Evolutionary conservation across 768 basidiomycete genomes (phyloP).

Genomic region (Mrakia gelida): DNA sequence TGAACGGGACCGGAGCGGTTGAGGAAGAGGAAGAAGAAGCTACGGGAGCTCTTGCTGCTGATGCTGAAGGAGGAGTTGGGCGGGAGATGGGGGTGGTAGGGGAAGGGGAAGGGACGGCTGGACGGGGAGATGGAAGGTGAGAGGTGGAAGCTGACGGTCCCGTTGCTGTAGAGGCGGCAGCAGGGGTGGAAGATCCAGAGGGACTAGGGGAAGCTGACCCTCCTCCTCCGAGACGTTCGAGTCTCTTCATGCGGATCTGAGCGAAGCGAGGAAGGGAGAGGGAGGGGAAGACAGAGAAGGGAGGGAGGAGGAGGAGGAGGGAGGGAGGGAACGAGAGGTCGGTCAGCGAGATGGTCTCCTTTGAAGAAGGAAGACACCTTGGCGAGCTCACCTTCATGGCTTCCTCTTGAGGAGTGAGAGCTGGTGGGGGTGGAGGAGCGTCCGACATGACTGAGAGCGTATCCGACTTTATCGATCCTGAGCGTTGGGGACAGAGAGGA

Average conservation of each 20-base stretch:
- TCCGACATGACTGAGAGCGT: neutral
- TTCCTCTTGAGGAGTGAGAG: slow-evolving; percentile 1
- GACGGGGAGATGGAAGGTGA: slow-evolving; percentile 24
- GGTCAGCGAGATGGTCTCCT: neutral
- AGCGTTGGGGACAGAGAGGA: too few species aligned
- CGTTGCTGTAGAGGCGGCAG: slow-evolving; percentile 30
- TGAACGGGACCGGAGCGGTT: neutral
- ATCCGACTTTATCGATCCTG: neutral
- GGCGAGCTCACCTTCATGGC: neutral
- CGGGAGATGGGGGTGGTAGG: slow-evolving; percentile 19
- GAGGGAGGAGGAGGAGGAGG: too few species aligned
- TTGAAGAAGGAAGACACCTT: too few species aligned
- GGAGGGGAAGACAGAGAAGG: neutral
- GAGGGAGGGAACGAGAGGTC: too few species aligned
- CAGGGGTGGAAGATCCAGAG: slow-evolving; percentile 47
- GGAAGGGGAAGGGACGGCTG: slow-evolving; percentile 37
- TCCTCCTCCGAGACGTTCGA: slow-evolving; percentile 70
- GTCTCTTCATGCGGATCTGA: slow-evolving; percentile 88
- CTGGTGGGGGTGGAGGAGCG: neutral
- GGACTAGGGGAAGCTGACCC: slow-evolving; percentile 33
- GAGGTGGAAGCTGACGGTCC: neutral
- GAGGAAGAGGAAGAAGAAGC: slow-evolving; percentile 11
- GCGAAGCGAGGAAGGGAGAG: neutral
- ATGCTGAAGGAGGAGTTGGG: slow-evolving; percentile 11
- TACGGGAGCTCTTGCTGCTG: slow-evolving; percentile 21